These are phyloP conservation scores for Starmera dryadoides DNA, from an alignment of 805 yeast genomes.

Conservation along the genomic window DNA sequence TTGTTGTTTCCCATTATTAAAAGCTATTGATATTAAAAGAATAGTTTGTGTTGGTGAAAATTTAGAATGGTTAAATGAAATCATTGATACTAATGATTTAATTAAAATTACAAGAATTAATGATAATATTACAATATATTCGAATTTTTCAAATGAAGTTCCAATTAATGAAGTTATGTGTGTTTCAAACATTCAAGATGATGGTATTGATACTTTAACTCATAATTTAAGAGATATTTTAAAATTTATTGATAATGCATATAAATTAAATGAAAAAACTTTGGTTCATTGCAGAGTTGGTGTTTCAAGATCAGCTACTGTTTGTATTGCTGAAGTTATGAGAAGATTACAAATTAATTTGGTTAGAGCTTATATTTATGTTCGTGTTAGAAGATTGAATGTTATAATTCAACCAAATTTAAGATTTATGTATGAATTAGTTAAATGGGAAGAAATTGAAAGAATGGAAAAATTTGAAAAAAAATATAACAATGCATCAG, in stretches of 20 bases:
- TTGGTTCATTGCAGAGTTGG: conserved; percentile 95
- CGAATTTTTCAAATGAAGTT: conserved; percentile 6
- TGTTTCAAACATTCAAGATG: conserved; percentile 76
- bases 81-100: conserved; percentile 3
- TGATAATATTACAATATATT: conserved; percentile 11
- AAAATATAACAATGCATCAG: not conserved
- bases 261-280: conserved; percentile 37
- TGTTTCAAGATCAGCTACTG: conserved; percentile 90
- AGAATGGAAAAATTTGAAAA: conserved; percentile 7
- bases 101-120: conserved; percentile 15
- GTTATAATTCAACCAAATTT: conserved; percentile 92
- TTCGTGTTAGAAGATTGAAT: conserved; percentile 83
- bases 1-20: conserved; percentile 54
- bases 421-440: conserved; percentile 83
- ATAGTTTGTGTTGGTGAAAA: conserved; percentile 85
- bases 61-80: conserved; percentile 48
- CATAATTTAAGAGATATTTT: conserved; percentile 56
- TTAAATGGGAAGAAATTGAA: conserved; percentile 50
- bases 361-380: conserved; percentile 77
- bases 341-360: conserved; percentile 57
- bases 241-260: conserved; percentile 53
- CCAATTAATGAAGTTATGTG: conserved; percentile 34
- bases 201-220: conserved; percentile 77
- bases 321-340: conserved; percentile 94
- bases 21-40: conserved; percentile 59